phyloP scores from a whole-genome alignment of 83 land plant genomes.

The Diphasiastrum complanatum region DNA sequence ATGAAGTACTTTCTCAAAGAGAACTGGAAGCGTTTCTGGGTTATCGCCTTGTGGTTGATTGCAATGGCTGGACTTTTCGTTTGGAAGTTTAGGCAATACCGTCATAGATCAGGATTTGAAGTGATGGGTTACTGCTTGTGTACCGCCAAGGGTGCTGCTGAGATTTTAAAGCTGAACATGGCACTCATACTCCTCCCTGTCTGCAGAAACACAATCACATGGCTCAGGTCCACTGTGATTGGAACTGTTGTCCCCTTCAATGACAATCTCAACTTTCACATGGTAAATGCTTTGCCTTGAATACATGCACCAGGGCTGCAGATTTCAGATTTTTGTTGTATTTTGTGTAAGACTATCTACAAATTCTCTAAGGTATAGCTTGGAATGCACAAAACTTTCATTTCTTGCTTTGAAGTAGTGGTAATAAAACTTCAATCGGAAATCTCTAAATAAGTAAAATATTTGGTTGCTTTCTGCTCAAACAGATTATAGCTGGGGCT shows the following conservation, averaged over 20 bases:
- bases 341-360: not conserved
- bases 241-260: conserved; percentile 54
- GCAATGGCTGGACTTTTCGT: conserved; percentile 63
- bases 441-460: too few species aligned
- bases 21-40: conserved; percentile 84
- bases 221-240: conserved; percentile 76
- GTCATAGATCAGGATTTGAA: conserved; percentile 43
- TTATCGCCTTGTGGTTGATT: conserved; percentile 62
- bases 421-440: too few species aligned
- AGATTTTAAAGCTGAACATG: conserved; percentile 96
- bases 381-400: too few species aligned
- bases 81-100: conserved; percentile 90
- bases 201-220: conserved; percentile 81
- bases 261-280: conserved; percentile 89
- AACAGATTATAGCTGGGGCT: conserved; percentile 63
- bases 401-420: too few species aligned
- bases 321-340: not conserved
- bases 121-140: conserved; percentile 88
- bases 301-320: too few species aligned
- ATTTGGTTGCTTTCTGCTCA: too few species aligned
- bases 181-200: conserved; percentile 87
- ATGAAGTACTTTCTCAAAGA: conserved; percentile 36
- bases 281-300: conserved; percentile 36
- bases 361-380: not conserved
- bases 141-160: conserved; percentile 93